Percentiles rank a stretch among this genome's conserved stretches.
Conservation (phyloP, 371 early-diverging fungal species). For the Rhizomucor pusillus region DNA sequence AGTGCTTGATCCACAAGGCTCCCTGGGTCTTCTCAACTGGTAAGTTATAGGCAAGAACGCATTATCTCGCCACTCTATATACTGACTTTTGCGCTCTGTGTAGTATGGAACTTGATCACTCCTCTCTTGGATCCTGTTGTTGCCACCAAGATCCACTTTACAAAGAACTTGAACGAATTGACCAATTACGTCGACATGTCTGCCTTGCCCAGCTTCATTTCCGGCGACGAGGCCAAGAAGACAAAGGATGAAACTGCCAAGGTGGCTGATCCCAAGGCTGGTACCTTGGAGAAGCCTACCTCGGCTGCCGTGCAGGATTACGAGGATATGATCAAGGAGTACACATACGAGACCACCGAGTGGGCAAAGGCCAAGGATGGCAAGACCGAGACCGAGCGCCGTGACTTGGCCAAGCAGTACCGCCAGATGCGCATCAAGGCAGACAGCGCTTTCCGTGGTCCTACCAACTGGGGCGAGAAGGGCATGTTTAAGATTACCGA, state of each 20-base stretch:
- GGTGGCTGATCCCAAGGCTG: conserved; percentile 15
- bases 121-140: conserved; percentile 91
- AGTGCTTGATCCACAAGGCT: conserved; percentile 76
- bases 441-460: conserved; percentile 31
- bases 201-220: conserved; percentile 30
- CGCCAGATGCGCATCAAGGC: conserved; percentile 35
- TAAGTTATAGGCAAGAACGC: conserved; percentile 5
- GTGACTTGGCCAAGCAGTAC: conserved; percentile 21
- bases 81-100: too few relatives aligned
- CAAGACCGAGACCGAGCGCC: conserved; percentile 15
- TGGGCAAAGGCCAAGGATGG: conserved; percentile 21
- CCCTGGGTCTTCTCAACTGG: conserved; percentile 85
- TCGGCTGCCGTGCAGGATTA: conserved; percentile 21
- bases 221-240: conserved; percentile 23
- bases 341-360: conserved; percentile 22
- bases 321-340: conserved; percentile 19
- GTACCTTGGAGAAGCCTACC: conserved; percentile 8
- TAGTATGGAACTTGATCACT: conserved; percentile 76
- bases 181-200: conserved; percentile 53
- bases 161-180: conserved; percentile 62
- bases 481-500: conserved; percentile 17
- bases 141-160: conserved; percentile 82
- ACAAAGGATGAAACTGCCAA: conserved; percentile 27
- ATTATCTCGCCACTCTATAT: too few relatives aligned
- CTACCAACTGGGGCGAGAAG: conserved; percentile 29